Base-by-base conservation (phyloP, 106 monocot genomes). In the Narthecium ossifragum region DNA sequence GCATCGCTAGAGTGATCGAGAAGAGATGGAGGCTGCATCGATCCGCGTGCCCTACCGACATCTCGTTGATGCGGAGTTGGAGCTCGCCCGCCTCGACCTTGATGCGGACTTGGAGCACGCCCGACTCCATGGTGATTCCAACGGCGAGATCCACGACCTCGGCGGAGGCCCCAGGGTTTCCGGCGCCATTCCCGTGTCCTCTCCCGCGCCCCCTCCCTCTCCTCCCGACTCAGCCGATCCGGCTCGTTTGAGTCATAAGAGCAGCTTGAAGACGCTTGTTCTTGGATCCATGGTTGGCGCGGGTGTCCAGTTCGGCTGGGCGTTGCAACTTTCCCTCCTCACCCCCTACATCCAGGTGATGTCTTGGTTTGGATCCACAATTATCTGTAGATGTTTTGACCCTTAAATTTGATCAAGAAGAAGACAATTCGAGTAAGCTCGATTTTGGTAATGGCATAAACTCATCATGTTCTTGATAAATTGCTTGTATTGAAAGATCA, bases 221-320 rank as follows among this genome's bases (percentile, higher is more conserved):
- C 55, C 51, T 7, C 8, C 78, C 0, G 26, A 18, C 43, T 60
- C 51, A 7, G 3, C 78, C 1, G 31, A 18, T 13, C 22, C 3
- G 13, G 6, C 18, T 27, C 34, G 11, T 23, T 15, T 31, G 36
- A 53, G 46, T 8, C 61, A 49, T 12, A 21, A 70, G 23, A 75
- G 63, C 41, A 78, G 77, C 60, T 53, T 64, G 62, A 80, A 55
- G 82, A 89, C 69, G 73, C 59, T 93, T 66, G 47, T 85, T 37
- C 82, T 89, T 15, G 77, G 81, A 5, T 85, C 65, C 37, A 93
- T 77, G 82, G 75, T 93, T 28, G 92, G 77, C 17, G 94, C 94
- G 20, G 94, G 94, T 2, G 90, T 94, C 2, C 94, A 94, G 73
- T 94, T 94, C 58, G 94, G 94, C 1, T 94, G 94, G 94, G 94